Evolutionary conservation across 257 asterid genomes (phyloP).

Genomic region (Fraxinus quadrangulata): DNA sequence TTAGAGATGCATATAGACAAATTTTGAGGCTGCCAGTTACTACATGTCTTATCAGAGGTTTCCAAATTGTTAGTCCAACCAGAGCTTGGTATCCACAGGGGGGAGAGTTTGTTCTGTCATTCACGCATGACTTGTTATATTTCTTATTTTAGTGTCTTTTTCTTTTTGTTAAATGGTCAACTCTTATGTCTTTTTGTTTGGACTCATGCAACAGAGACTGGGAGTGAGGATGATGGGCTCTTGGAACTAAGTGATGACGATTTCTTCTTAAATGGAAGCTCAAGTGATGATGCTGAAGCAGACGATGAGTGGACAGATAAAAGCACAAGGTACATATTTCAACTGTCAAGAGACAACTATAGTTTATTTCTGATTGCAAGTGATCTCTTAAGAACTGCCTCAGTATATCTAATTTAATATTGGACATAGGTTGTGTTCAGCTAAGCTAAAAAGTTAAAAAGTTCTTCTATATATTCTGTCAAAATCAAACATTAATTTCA

Average conservation of each 20-base stretch:
- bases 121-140: neutral
- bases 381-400: neutral
- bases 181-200: slow-evolving; percentile 21
- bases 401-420: neutral
- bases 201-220: slow-evolving; percentile 66
- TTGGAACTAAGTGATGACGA: slow-evolving; percentile 86
- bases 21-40: neutral
- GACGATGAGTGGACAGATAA: slow-evolving; percentile 89
- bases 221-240: slow-evolving; percentile 95
- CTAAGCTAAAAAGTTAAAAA: too few relatives aligned
- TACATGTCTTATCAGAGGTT: neutral
- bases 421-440: neutral
- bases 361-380: neutral
- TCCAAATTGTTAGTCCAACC: neutral
- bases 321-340: slow-evolving; percentile 65
- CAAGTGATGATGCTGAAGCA: slow-evolving; percentile 91
- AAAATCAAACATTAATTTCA: too few relatives aligned
- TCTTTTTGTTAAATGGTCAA: neutral
- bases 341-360: neutral
- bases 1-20: neutral
- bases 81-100: slow-evolving; percentile 1
- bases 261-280: slow-evolving; percentile 83
- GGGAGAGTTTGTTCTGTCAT: neutral
- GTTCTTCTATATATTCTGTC: too few relatives aligned
- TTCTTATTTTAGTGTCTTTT: too few relatives aligned